These are phyloP conservation scores for Biscutella laevigata DNA, from an alignment of 441 rosid genomes.

Conservation along the genomic window DNA sequence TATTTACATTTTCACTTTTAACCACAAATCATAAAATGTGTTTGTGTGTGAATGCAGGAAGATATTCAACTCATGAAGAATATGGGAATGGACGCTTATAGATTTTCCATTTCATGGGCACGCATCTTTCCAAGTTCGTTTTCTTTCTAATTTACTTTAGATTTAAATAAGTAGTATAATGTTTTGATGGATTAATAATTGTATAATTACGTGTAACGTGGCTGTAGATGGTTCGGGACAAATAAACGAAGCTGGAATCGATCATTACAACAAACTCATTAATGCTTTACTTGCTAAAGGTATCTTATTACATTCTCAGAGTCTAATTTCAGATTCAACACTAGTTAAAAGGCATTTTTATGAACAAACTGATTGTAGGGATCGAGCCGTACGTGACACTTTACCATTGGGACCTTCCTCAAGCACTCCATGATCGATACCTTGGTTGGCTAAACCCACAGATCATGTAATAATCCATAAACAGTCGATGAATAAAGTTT, in stretches of 20 bases:
- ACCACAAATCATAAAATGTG: neutral
- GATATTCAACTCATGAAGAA: conserved; percentile 66
- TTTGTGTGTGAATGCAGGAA: conserved; percentile 32
- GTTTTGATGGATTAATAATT: neutral
- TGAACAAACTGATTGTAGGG: too few relatives aligned
- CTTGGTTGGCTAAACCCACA: conserved; percentile 52
- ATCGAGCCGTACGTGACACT: conserved; percentile 62
- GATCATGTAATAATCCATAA: conserved; percentile 36
- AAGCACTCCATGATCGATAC: conserved; percentile 49
- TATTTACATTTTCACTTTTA: too few relatives aligned
- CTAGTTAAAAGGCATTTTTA: too few relatives aligned
- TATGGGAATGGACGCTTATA: conserved; percentile 66
- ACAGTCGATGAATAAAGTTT: neutral
- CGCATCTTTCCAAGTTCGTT: conserved; percentile 56
- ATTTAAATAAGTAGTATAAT: neutral
- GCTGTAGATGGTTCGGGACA: conserved; percentile 78
- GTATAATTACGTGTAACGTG: too few relatives aligned
- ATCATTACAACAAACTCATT: conserved; percentile 58
- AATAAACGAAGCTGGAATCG: conserved; percentile 67
- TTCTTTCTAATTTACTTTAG: neutral
- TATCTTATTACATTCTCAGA: conserved; percentile 4
- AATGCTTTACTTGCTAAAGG: conserved; percentile 57
- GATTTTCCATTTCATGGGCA: conserved; percentile 66
- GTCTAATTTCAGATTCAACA: neutral
- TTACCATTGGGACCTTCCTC: conserved; percentile 82